Conservation (phyloP, 1,284 basidiomycete genomes). For the Heterobasidion occidentale region DNA sequence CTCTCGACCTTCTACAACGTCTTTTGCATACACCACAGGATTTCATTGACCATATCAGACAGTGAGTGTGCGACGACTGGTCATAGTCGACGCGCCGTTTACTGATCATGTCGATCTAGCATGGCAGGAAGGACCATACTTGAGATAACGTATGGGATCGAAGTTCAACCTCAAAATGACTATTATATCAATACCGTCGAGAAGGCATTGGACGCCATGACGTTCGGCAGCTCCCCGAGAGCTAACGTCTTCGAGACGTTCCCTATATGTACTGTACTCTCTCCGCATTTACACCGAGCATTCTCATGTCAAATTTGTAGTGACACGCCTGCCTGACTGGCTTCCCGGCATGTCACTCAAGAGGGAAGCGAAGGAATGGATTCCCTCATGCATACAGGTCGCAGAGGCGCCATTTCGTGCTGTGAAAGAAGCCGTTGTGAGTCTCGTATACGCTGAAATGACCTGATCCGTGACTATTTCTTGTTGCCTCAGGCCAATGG, state of each 20-base stretch:
- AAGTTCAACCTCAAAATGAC: slow-evolving; percentile 15
- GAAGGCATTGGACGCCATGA: slow-evolving; percentile 11
- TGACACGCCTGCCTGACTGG: slow-evolving; percentile 13
- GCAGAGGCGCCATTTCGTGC: slow-evolving; percentile 8
- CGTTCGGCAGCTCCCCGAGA: slow-evolving; percentile 4
- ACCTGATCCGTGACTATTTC: not conserved
- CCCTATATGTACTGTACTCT: slow-evolving; percentile 7
- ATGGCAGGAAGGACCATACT: slow-evolving; percentile 16
- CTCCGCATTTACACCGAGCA: not conserved
- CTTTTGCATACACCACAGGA: slow-evolving; percentile 14
- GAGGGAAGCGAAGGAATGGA: slow-evolving; percentile 8
- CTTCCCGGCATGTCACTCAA: slow-evolving; percentile 16
- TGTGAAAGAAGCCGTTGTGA: slow-evolving; percentile 10
- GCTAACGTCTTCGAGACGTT: slow-evolving; percentile 11
- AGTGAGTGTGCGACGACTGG: slow-evolving; percentile 6
- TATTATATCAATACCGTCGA: slow-evolving; percentile 15
- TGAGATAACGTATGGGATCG: slow-evolving; percentile 17
- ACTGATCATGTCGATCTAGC: slow-evolving; percentile 2
- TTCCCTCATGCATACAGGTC: slow-evolving; percentile 4
- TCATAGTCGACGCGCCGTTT: not conserved
- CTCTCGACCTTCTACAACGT: slow-evolving; percentile 13
- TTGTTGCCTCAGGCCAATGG: not conserved
- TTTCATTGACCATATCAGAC: slow-evolving; percentile 15
- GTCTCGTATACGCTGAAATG: not conserved
- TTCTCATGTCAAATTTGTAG: slow-evolving; percentile 1